These are phyloP conservation scores for Daldinia decipiens DNA, from an alignment of 495 filamentous ascomycete genomes.

Conservation along the genomic window DNA sequence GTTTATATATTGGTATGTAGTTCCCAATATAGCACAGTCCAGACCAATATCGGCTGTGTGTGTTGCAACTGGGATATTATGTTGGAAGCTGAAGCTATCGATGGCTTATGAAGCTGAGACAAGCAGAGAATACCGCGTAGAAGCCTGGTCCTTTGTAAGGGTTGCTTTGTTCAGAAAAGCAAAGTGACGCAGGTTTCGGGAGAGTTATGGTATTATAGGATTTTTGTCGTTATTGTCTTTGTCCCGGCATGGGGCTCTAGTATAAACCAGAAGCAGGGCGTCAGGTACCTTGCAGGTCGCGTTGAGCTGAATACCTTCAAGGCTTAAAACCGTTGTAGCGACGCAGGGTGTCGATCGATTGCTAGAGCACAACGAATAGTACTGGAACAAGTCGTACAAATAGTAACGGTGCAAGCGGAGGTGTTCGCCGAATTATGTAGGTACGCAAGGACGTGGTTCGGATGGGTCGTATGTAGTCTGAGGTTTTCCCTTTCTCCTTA, in stretches of 20 bases:
- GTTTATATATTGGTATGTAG: conserved; percentile 46
- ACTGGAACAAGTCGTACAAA: conserved; percentile 50
- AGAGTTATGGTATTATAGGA: conserved; percentile 47
- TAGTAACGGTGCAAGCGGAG: conserved; percentile 46
- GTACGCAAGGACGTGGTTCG: conserved; percentile 37
- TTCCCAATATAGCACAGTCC: conserved; percentile 34
- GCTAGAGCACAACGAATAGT: conserved; percentile 45
- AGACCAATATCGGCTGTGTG: conserved; percentile 32
- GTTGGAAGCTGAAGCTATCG: conserved; percentile 44
- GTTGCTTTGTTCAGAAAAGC: conserved; percentile 39
- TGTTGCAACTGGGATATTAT: conserved; percentile 36
- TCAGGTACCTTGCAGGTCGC: conserved; percentile 44
- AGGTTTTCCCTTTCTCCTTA: conserved; percentile 32
- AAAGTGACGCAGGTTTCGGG: conserved; percentile 50
- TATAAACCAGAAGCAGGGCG: conserved; percentile 36
- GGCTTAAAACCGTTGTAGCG: conserved; percentile 38
- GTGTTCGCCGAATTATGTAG: conserved; percentile 45
- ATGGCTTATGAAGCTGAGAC: conserved; percentile 47
- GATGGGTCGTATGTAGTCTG: conserved; percentile 28
- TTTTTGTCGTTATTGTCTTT: conserved; percentile 43
- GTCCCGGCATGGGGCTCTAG: conserved; percentile 42
- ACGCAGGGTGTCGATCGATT: conserved; percentile 40
- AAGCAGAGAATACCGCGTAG: conserved; percentile 47
- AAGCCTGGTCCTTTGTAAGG: conserved; percentile 39
- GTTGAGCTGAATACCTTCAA: conserved; percentile 36